A percentile compares a stretch with the other conserved stretches of the same genome.
Evolutionary conservation across 495 filamentous ascomycete genomes (phyloP).

Genomic region (Sabuloglossum arenarium): DNA sequence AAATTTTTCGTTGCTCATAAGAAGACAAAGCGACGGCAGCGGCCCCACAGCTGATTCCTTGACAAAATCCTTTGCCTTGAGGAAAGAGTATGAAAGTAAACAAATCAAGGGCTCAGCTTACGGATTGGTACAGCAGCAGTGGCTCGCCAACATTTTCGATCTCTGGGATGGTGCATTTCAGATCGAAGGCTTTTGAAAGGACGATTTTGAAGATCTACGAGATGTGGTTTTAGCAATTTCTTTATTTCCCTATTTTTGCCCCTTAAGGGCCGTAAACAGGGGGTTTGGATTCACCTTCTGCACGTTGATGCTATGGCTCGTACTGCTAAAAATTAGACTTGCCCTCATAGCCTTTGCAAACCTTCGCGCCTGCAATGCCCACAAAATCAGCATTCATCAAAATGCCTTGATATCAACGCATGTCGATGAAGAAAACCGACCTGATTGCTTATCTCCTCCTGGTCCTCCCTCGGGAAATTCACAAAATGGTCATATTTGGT

Average conservation of each 20-base stretch:
- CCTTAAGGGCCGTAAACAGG: neutral
- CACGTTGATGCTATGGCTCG: constrained; percentile 96
- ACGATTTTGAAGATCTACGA: constrained; percentile 97
- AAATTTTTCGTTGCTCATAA: neutral
- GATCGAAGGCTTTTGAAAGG: constrained; percentile 90
- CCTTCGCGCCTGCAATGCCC: constrained; percentile 52
- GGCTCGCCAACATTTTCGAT: constrained; percentile 96
- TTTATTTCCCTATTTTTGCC: neutral
- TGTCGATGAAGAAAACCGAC: constrained; percentile 19
- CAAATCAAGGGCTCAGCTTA: neutral
- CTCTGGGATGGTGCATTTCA: constrained; percentile 97
- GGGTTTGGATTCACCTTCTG: constrained; percentile 52
- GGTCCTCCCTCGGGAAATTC: constrained; percentile 90
- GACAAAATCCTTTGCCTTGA: neutral
- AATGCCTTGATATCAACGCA: neutral
- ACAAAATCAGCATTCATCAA: neutral
- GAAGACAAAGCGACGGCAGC: neutral
- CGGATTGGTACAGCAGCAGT: constrained; percentile 51
- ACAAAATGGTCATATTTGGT: constrained; percentile 99
- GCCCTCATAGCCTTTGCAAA: constrained; percentile 98
- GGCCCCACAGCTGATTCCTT: neutral
- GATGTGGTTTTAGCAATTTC: constrained; percentile 4
- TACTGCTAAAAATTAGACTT: constrained; percentile 92
- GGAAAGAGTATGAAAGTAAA: neutral
- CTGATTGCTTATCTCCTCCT: constrained; percentile 94